Percentiles rank a stretch among this genome's conserved stretches.
Evolutionary conservation across 352 stramenopile species (phyloP).

Genomic region (Phytophthora parvispora): DNA sequence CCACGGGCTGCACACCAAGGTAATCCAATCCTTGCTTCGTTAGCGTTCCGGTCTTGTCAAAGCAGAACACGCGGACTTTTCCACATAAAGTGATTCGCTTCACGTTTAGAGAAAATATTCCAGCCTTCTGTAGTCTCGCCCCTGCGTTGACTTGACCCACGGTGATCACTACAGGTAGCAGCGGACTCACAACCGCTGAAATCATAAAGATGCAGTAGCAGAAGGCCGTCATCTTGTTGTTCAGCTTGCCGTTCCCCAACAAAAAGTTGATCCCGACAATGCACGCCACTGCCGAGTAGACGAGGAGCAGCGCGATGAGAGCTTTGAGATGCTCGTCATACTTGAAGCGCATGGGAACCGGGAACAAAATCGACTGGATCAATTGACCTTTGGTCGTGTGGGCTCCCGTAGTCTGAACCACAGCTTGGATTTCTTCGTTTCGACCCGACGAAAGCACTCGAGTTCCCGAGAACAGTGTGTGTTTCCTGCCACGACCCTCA

Average conservation of each 20-base stretch:
- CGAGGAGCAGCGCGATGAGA: conserved; percentile 68
- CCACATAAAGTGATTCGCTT: conserved; percentile 80
- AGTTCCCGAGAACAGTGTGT: conserved; percentile 85
- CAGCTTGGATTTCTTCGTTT: conserved; percentile 59
- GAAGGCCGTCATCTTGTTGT: conserved; percentile 64
- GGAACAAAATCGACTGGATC: conserved; percentile 82
- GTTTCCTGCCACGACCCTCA: conserved; percentile 55
- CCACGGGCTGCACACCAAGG: conserved; percentile 37
- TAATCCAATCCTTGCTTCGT: conserved; percentile 89
- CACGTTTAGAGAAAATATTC: conserved; percentile 77
- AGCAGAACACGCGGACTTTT: conserved; percentile 87
- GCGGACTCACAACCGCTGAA: conserved; percentile 65
- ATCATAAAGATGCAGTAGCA: conserved; percentile 74
- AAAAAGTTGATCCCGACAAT: conserved; percentile 57
- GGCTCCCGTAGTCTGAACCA: conserved; percentile 76
- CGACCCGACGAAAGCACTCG: conserved; percentile 52
- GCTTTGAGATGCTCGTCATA: conserved; percentile 86
- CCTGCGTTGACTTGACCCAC: conserved; percentile 80
- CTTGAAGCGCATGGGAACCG: conserved; percentile 84
- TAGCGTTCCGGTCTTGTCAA: conserved; percentile 91
- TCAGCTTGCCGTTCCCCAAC: conserved; percentile 51
- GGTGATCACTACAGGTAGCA: conserved; percentile 84
- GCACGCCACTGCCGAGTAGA: conserved; percentile 68
- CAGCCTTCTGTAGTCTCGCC: conserved; percentile 58
- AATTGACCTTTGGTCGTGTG: conserved; percentile 83